Base-by-base conservation (phyloP, 768 basidiomycete species). In the Podaxis mareebaensis region DNA sequence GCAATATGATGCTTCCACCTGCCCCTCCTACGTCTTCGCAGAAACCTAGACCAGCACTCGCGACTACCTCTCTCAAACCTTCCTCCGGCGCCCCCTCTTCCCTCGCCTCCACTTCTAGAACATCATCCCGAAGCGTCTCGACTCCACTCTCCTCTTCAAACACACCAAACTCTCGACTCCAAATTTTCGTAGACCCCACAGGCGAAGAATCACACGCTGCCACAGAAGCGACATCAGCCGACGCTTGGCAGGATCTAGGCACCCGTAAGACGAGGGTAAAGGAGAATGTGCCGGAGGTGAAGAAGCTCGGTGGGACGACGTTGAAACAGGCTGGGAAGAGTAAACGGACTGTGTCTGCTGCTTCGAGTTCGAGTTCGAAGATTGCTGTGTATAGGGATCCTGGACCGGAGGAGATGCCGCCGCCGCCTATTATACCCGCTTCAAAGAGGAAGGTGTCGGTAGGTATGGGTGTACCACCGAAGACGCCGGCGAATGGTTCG, bases 201-300 rank as follows among this genome's bases (percentile, higher is more conserved):
- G 88, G 85, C 42, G 74, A 77, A 48, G 80, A 80, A 52, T 76
- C 82, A 1, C 78, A 81, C 53, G 75, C 33, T 3, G 8, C 2
- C 7, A 8, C 79, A 12, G 79, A 78, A 8, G 76, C 79, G 22
- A 74, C 72, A n/a, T 67, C 74, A 54, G 66, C 74, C 10, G 83
- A 83, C 58, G 77, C 84, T 15, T 93, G 88, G 83, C 82, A 84
- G 33, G 91, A 93, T 63, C 72, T 93, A 1, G 92, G 90, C 20
- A 87, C 91, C 64, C 89, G 91, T 68, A 90, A 89, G 72, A 82
- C 86, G 4, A 83, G 92, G 58, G 79, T 91, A 67, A 93, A 93
- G 68, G 91, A 93, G 76, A 93, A 93, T 67, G 76, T 87, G 1
- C 85, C 84, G 7, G 89, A 89, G 72, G 83, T 85, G 33, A 83